Conservation (phyloP, 768 basidiomycete species). For the Mrakia frigida region DNA sequence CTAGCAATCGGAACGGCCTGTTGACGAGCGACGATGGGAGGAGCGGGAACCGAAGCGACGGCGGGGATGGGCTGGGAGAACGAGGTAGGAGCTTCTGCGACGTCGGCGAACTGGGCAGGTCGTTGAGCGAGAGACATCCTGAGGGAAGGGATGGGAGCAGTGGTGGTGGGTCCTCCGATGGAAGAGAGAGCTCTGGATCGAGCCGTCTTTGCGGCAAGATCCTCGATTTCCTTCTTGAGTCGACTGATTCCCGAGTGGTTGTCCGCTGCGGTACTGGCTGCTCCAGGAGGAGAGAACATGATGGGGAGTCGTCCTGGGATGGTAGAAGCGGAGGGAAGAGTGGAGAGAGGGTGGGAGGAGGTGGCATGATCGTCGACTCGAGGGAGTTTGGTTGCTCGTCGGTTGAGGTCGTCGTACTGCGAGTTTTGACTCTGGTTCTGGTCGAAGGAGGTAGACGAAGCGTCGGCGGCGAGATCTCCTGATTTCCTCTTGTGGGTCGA, state of each 20-base stretch:
- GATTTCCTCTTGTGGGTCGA: conserved; percentile 18
- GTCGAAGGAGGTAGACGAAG: background rate
- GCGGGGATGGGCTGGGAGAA: background rate
- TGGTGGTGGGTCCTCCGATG: background rate
- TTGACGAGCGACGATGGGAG: background rate
- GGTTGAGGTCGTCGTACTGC: background rate
- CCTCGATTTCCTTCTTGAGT: conserved; percentile 14
- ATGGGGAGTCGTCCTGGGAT: background rate
- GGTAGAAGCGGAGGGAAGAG: conserved; percentile 4
- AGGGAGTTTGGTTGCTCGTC: conserved; percentile 4
- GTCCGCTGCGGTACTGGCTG: background rate
- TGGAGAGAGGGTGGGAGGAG: conserved; percentile 15
- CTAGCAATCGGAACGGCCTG: background rate
- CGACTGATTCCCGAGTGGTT: conserved; percentile 16
- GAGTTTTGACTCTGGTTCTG: background rate
- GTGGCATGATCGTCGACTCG: background rate
- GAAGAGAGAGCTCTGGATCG: conserved; percentile 18
- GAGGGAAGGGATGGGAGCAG: background rate
- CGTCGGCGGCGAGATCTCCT: background rate
- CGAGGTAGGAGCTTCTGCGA: background rate
- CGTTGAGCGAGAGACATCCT: conserved; percentile 8
- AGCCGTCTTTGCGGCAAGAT: conserved; percentile 14
- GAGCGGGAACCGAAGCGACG: background rate
- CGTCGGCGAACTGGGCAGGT: background rate
- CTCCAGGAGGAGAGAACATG: conserved; percentile 14